phyloP scores from a whole-genome alignment of 257 asterid genomes.

The Solanum neorickii region DNA sequence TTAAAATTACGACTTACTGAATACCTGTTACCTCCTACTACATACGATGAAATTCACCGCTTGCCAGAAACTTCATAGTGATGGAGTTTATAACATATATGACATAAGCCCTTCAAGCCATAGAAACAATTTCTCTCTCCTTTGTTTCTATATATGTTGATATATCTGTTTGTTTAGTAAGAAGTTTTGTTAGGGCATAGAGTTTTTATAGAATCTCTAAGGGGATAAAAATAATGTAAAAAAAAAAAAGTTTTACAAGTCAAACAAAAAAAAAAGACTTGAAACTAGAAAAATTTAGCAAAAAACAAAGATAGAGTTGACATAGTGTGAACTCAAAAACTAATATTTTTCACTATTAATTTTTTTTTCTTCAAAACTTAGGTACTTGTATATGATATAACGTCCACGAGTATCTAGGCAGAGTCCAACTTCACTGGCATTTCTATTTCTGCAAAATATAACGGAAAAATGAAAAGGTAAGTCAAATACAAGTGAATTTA shows the following conservation, averaged over 20 bases:
- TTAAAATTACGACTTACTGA: not conserved
- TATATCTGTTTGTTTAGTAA: not conserved
- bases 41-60: not conserved
- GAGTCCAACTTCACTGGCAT: not conserved
- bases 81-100: not conserved
- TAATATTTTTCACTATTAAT: not conserved
- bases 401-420: slow-evolving; percentile 4
- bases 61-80: not conserved
- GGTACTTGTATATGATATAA: not conserved
- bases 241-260: slow-evolving; percentile 6
- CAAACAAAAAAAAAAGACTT: not conserved
- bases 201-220: not conserved
- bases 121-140: not conserved
- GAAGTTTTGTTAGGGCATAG: not conserved
- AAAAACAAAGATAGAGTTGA: not conserved
- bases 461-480: not conserved
- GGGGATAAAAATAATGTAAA: not conserved
- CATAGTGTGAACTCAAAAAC: slow-evolving; percentile 1
- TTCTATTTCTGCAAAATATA: not conserved
- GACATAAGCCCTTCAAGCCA: not conserved
- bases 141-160: not conserved
- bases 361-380: not conserved
- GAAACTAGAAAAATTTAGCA: not conserved
- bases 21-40: not conserved
- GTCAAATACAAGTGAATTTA: not conserved